A percentile compares a stretch with the other conserved stretches of the same genome.
phyloP scores from a whole-genome alignment of 2,329 filamentous ascomycete genomes.

The Verticillium nonalfalfae region DNA sequence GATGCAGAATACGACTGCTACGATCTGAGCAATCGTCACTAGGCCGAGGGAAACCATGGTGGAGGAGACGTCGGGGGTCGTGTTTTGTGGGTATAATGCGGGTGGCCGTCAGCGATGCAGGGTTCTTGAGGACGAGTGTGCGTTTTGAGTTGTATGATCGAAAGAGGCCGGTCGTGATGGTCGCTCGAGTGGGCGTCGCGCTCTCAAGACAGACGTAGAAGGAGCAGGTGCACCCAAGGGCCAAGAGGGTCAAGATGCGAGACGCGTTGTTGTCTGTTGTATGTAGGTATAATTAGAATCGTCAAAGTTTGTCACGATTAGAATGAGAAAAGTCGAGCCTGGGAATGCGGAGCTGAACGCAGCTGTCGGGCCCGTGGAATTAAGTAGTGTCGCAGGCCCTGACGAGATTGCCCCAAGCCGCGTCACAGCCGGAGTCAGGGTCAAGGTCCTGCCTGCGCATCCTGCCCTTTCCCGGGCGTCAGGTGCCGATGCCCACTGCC shows the following conservation, averaged over 20 bases:
- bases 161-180: neutral
- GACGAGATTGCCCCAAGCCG: neutral
- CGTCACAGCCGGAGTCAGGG: neutral
- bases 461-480: neutral
- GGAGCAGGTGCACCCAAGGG: neutral
- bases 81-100: neutral
- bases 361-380: neutral
- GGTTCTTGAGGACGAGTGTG: neutral
- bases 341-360: neutral
- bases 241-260: neutral
- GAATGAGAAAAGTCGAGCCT: neutral
- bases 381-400: neutral
- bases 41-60: conserved; percentile 4
- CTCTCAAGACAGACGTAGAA: neutral
- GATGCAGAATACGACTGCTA: conserved; percentile 62
- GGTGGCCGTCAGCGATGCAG: neutral
- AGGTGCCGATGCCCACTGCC: neutral
- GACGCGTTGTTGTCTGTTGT: neutral
- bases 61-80: neutral
- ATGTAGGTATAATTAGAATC: neutral
- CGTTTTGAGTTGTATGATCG: neutral
- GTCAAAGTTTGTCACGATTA: neutral
- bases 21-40: conserved; percentile 38
- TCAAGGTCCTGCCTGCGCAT: neutral
- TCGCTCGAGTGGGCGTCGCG: neutral